These are phyloP conservation scores for Austroboletus olivaceoglutinosus DNA, from an alignment of 1,284 basidiomycete species.

Conservation along the genomic window DNA sequence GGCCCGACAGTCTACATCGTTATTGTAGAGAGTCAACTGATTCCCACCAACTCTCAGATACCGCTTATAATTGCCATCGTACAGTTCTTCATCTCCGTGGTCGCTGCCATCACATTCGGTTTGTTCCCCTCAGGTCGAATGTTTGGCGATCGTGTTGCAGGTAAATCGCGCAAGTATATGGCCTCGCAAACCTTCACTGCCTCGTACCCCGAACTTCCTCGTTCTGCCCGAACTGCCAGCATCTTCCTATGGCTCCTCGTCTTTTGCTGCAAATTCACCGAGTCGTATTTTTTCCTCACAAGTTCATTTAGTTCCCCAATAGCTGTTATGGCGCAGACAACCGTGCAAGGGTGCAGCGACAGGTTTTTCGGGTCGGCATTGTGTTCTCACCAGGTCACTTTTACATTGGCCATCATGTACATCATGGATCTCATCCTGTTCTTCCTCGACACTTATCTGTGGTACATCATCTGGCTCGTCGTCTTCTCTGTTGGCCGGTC, in stretches of 20 bases:
- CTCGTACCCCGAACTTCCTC: slow-evolving; percentile 78
- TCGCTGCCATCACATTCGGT: slow-evolving; percentile 77
- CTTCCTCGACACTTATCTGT: slow-evolving; percentile 97
- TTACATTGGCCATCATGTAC: slow-evolving; percentile 94
- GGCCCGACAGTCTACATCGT: slow-evolving; percentile 93
- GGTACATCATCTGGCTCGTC: slow-evolving; percentile 97
- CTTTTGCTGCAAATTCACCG: slow-evolving; percentile 89
- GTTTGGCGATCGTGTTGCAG: slow-evolving; percentile 94
- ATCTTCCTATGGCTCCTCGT: slow-evolving; percentile 86
- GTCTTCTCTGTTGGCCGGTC: slow-evolving; percentile 89
- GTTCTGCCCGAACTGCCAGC: slow-evolving; percentile 71
- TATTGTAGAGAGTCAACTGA: slow-evolving; percentile 62
- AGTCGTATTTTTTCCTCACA: slow-evolving; percentile 96
- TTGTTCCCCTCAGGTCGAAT: slow-evolving; percentile 88
- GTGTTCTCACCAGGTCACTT: slow-evolving; percentile 86
- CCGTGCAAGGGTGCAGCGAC: slow-evolving; percentile 84
- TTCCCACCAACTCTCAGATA: slow-evolving; percentile 47
- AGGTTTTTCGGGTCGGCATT: slow-evolving; percentile 74
- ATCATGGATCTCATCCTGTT: slow-evolving; percentile 93
- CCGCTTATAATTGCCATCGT: slow-evolving; percentile 85
- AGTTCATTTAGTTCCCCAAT: slow-evolving; percentile 90
- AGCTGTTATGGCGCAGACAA: slow-evolving; percentile 88
- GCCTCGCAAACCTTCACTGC: slow-evolving; percentile 97
- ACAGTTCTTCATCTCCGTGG: slow-evolving; percentile 85
- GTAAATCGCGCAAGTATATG: slow-evolving; percentile 92